These are phyloP conservation scores for Cerioporus squamosus DNA, from an alignment of 1,284 basidiomycete species.

Conservation along the genomic window DNA sequence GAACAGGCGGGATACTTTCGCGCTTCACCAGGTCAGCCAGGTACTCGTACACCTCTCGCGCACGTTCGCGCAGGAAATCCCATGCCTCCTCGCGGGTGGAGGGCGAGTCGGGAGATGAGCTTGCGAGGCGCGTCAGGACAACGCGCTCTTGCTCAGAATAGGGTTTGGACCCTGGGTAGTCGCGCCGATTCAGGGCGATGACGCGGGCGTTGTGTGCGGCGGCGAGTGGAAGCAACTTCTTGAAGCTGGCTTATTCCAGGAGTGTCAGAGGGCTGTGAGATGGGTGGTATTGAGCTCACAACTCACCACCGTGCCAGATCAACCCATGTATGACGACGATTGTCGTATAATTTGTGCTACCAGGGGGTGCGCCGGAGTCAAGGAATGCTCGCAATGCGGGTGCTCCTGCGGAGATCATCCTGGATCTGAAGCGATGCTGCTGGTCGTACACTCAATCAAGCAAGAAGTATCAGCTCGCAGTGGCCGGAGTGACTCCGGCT, in stretches of 20 bases:
- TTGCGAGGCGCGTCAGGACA: neutral
- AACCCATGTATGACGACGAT: conserved; percentile 78
- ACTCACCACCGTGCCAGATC: conserved; percentile 18
- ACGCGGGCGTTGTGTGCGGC: neutral
- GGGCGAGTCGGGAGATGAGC: conserved; percentile 58
- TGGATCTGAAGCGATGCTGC: too few relatives aligned
- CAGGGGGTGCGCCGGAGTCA: conserved; percentile 31
- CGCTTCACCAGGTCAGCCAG: conserved; percentile 65
- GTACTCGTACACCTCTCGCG: conserved; percentile 42
- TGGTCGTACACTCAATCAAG: too few relatives aligned
- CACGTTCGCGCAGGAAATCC: neutral
- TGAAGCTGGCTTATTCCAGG: conserved; percentile 26
- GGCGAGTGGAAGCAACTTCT: conserved; percentile 12
- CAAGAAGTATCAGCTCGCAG: too few relatives aligned
- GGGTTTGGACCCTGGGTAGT: neutral
- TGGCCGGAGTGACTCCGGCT: too few relatives aligned
- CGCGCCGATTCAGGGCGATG: conserved; percentile 2
- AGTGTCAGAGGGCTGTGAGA: too few relatives aligned
- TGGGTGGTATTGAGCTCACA: neutral
- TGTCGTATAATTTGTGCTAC: conserved; percentile 74
- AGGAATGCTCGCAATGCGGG: too few relatives aligned
- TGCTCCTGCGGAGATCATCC: too few relatives aligned
- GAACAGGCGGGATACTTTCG: conserved; percentile 67
- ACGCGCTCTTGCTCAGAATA: conserved; percentile 4
- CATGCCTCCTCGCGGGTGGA: neutral